phyloP scores from a whole-genome alignment of 2,329 filamentous ascomycete species.

The Scedosporium boydii region DNA sequence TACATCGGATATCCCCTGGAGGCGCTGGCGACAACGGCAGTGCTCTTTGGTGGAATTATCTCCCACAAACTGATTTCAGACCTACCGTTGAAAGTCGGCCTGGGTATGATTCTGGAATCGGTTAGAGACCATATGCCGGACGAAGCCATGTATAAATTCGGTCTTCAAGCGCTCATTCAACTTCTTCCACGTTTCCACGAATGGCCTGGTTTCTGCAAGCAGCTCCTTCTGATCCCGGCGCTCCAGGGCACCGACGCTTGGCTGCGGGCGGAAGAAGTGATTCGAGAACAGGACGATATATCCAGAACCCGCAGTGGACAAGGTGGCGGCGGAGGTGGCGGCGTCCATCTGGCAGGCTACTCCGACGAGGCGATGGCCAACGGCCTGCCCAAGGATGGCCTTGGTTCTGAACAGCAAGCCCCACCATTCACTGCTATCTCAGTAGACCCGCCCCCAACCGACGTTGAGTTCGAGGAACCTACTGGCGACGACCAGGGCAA shows the following conservation, averaged over 20 bases:
- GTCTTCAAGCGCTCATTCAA: slow-evolving; percentile 87
- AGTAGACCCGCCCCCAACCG: slow-evolving; percentile 57
- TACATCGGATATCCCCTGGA: slow-evolving; percentile 96
- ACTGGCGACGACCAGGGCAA: slow-evolving; percentile 80
- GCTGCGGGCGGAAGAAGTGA: slow-evolving; percentile 71
- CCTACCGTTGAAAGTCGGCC: slow-evolving; percentile 83
- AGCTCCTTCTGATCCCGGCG: slow-evolving; percentile 71
- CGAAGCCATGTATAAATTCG: slow-evolving; percentile 95
- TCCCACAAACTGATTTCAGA: slow-evolving; percentile 86
- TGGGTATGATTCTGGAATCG: slow-evolving; percentile 96
- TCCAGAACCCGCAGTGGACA: slow-evolving; percentile 45
- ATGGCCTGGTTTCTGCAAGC: slow-evolving; percentile 91
- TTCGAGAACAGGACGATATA: slow-evolving; percentile 55
- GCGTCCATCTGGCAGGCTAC: slow-evolving; percentile 58
- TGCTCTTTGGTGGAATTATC: slow-evolving; percentile 94
- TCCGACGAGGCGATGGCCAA: slow-evolving; percentile 43
- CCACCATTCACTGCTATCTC: slow-evolving; percentile 72
- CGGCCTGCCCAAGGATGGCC: background rate
- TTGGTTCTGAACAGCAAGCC: slow-evolving; percentile 44
- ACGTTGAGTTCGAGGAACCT: slow-evolving; percentile 68
- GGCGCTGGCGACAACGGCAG: slow-evolving; percentile 87
- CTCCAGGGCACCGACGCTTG: slow-evolving; percentile 79
- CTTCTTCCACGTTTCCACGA: slow-evolving; percentile 74
- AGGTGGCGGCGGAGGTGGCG: slow-evolving; percentile 28
- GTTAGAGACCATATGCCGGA: slow-evolving; percentile 77